These are phyloP conservation scores for Carex pumila DNA, from an alignment of 176 grass and related monocot species.

Conservation along the genomic window DNA sequence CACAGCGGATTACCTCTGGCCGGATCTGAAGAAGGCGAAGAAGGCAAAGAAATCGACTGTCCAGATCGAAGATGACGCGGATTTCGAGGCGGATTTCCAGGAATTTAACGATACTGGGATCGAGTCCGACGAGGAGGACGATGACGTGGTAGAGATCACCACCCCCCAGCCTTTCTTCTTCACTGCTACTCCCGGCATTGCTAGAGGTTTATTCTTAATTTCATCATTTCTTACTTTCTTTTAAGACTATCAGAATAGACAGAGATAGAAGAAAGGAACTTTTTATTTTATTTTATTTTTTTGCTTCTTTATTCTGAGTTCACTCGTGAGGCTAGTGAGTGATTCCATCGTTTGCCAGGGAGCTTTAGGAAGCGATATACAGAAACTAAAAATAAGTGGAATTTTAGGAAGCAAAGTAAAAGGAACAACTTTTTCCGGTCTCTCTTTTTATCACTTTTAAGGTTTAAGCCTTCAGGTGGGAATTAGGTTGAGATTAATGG, in stretches of 20 bases:
- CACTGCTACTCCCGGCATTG: neutral
- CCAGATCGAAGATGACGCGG: neutral
- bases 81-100: conserved; percentile 35
- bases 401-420: neutral
- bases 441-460: neutral
- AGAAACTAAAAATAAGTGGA: neutral
- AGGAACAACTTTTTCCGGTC: neutral
- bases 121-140: conserved; percentile 10
- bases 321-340: neutral
- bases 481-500: neutral
- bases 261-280: neutral
- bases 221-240: neutral
- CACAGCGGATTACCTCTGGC: neutral
- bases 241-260: neutral
- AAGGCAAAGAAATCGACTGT: neutral
- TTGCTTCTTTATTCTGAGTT: neutral
- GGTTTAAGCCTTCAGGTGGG: neutral
- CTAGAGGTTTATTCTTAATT: neutral
- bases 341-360: neutral
- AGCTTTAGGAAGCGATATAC: neutral
- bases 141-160: neutral
- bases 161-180: neutral
- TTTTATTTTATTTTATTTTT: neutral
- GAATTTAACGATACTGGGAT: conserved; percentile 2
- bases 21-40: neutral